phyloP scores from a whole-genome alignment of 2,329 filamentous ascomycete genomes.

The Seiridium unicorne region DNA sequence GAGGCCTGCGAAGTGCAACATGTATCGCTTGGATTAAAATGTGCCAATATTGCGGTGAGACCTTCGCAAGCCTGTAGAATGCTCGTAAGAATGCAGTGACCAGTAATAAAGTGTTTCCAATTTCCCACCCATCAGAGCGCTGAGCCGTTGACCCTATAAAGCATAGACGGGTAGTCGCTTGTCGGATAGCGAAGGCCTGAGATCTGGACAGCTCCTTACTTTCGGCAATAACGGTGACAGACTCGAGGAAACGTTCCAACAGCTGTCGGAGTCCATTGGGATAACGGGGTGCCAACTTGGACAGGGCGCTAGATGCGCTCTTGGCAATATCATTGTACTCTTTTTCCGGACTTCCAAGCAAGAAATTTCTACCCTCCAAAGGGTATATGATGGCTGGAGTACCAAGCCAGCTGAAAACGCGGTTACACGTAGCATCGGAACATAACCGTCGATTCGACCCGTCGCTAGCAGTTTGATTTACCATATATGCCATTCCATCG shows the following conservation, averaged over 20 bases:
- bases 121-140: slow-evolving; percentile 23
- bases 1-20: slow-evolving; percentile 13
- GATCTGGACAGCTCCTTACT: slow-evolving; percentile 11
- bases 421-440: slow-evolving; percentile 23
- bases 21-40: slow-evolving; percentile 28
- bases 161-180: slow-evolving; percentile 42
- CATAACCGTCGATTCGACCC: slow-evolving; percentile 17
- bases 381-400: slow-evolving; percentile 22
- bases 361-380: slow-evolving; percentile 17
- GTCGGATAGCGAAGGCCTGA: slow-evolving; percentile 23
- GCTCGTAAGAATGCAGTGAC: slow-evolving; percentile 29
- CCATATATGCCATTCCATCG: slow-evolving; percentile 25
- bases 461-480: slow-evolving; percentile 21
- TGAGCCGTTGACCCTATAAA: slow-evolving; percentile 48
- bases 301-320: slow-evolving; percentile 22
- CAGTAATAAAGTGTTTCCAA: slow-evolving; percentile 41
- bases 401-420: slow-evolving; percentile 23
- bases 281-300: slow-evolving; percentile 22
- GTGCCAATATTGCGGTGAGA: slow-evolving; percentile 18
- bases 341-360: slow-evolving; percentile 8
- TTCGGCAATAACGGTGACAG: slow-evolving; percentile 21
- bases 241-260: slow-evolving; percentile 23
- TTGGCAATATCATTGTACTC: slow-evolving; percentile 18
- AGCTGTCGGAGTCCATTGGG: slow-evolving; percentile 27
- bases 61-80: slow-evolving; percentile 19